Evolutionary conservation across 2,329 filamentous ascomycete species (phyloP).

Genomic region (Trichoderma harzianum): DNA sequence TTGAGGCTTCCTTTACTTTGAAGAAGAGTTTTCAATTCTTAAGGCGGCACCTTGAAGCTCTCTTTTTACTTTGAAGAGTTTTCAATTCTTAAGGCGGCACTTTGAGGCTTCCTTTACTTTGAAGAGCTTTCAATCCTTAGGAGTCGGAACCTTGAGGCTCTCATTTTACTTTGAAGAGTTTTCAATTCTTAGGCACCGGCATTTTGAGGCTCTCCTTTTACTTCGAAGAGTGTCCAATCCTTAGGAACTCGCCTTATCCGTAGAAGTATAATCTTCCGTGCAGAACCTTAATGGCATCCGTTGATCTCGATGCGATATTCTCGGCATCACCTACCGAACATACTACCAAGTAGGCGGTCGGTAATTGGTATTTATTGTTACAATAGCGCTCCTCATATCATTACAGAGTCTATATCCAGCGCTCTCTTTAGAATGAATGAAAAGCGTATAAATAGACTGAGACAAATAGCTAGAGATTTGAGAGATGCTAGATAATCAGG

Average conservation of each 20-base stretch:
- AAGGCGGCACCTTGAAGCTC: too few species aligned
- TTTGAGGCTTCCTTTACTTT: neutral
- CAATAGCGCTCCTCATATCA: neutral
- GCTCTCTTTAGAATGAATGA: neutral
- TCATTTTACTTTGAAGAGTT: neutral
- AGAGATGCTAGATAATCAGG: too few species aligned
- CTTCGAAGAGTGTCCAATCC: neutral
- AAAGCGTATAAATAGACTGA: neutral
- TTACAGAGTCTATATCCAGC: neutral
- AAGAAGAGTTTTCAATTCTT: neutral
- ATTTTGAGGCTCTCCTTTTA: neutral
- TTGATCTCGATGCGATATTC: neutral
- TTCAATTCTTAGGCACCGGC: neutral
- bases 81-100: neutral
- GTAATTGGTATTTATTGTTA: neutral
- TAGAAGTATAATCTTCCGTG: neutral
- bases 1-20: neutral
- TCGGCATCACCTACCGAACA: neutral
- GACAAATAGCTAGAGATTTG: neutral
- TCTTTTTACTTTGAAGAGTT: neutral
- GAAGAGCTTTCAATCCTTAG: neutral
- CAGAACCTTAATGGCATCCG: neutral
- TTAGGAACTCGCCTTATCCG: neutral
- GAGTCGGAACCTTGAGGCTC: neutral
- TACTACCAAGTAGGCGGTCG: neutral